A percentile compares a stretch with the other conserved stretches of the same genome.
Evolutionary conservation across 345 rosid species (phyloP).

Genomic region (Draba incana): DNA sequence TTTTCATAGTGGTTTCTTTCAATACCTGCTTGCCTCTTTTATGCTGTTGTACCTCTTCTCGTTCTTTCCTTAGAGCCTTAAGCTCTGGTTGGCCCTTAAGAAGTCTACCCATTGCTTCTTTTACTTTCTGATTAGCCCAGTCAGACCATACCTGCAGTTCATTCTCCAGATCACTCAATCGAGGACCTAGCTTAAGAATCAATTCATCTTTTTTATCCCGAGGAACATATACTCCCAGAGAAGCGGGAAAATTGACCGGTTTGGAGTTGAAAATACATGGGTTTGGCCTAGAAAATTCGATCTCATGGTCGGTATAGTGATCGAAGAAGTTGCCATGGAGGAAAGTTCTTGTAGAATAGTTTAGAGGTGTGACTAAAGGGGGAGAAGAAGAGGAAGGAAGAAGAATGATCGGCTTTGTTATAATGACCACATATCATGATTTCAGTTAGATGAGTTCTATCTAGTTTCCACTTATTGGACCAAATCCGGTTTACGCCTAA

Average conservation of each 20-base stretch:
- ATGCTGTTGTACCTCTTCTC: conserved; percentile 74
- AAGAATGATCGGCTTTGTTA: conserved; percentile 23
- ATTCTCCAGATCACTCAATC: conserved; percentile 44
- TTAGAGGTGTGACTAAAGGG: conserved; percentile 2
- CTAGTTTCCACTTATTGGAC: conserved; percentile 6
- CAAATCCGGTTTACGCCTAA: conserved; percentile 13
- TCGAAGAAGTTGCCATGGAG: conserved; percentile 57
- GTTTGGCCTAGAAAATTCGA: conserved; percentile 57
- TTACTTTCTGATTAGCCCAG: conserved; percentile 97
- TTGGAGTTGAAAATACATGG: conserved; percentile 32
- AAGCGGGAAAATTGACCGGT: conserved; percentile 41
- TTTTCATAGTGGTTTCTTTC: conserved; percentile 87
- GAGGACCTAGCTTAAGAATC: conserved; percentile 41
- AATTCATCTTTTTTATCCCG: conserved; percentile 44
- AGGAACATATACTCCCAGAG: conserved; percentile 48
- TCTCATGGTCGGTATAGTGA: conserved; percentile 51
- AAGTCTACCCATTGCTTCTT: conserved; percentile 89
- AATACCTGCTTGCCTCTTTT: conserved; percentile 72
- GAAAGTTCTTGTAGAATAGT: neutral
- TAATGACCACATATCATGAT: conserved; percentile 43
- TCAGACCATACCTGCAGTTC: conserved; percentile 93
- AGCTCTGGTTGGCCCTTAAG: conserved; percentile 82
- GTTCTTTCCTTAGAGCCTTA: conserved; percentile 81
- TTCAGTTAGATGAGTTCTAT: conserved; percentile 41
- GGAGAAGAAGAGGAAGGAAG: neutral